A percentile compares a stretch with the other conserved stretches of the same genome.
These are phyloP conservation scores for Fraxinus nigra DNA, from an alignment of 305 asterid genomes.

Conservation along the genomic window DNA sequence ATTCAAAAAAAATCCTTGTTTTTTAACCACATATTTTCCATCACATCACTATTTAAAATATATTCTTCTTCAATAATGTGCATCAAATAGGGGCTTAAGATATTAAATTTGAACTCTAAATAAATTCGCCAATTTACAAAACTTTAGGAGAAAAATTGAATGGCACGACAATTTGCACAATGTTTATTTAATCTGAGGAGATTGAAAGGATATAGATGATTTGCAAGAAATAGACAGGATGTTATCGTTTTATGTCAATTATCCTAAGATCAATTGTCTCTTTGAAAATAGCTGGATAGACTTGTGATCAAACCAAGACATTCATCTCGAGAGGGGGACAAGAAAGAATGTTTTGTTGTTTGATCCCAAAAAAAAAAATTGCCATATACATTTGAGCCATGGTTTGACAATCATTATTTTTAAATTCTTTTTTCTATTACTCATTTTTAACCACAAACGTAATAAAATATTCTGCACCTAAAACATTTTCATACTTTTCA, in stretches of 20 bases:
- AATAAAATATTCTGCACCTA: too few relatives aligned
- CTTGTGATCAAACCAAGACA: background rate
- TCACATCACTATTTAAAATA: too few relatives aligned
- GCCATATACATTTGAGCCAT: background rate
- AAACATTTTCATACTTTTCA: too few relatives aligned
- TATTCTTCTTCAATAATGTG: too few relatives aligned
- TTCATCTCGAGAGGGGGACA: background rate
- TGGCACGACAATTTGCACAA: background rate
- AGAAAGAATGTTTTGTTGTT: background rate
- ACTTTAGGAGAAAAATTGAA: background rate
- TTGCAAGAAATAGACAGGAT: background rate
- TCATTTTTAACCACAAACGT: too few relatives aligned
- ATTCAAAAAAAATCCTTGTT: too few relatives aligned
- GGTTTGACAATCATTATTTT: too few relatives aligned
- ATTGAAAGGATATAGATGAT: background rate
- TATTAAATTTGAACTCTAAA: too few relatives aligned
- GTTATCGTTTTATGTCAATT: background rate
- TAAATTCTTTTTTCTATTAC: too few relatives aligned
- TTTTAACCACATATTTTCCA: too few relatives aligned
- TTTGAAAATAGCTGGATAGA: background rate
- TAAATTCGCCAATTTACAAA: too few relatives aligned
- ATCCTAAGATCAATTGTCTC: background rate
- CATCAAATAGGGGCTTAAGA: too few relatives aligned
- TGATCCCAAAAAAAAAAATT: background rate
- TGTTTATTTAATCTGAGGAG: background rate